Evolutionary conservation across 768 basidiomycete species (phyloP), one percentile per base, ranked within the genome.

Genomic region (Coprinopsis cinerea): DNA sequence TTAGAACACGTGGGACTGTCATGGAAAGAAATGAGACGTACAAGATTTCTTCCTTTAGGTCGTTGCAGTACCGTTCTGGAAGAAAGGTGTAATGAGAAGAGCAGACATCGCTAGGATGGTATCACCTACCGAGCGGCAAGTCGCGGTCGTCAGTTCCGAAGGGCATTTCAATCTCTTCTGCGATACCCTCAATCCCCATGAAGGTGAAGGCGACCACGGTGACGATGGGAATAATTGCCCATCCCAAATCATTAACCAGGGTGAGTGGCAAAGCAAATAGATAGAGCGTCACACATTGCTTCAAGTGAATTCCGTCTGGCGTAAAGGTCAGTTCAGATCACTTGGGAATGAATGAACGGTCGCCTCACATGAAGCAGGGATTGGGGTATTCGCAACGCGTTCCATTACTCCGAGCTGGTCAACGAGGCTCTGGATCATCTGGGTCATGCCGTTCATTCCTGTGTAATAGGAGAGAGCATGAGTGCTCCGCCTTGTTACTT

Each of bases 101-200:
- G 34, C 23, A 14, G 15, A 27, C 28, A 25, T n/a, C n/a, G n/a
- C n/a, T n/a, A n/a, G n/a, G n/a, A n/a, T 44, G 25, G 25, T 20
- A 26, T 28, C 32, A 60, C 71, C 55, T 57, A 88, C 88, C 87
- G 25, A 92, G 69, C 13, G 89, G 89, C 46, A 92, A 71, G 66
- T 90, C 87, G 1, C 76, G 71, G 4, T 75, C 68, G 59, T 89
- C 85, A 50, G 69, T 70, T 36, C 82, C 93, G 57, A 96, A 96
- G 0, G 94, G 94, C 83, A 88, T 88, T 65, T 96, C 93, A 56
- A 95, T 92, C 65, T 92, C 84, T 53, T 94, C 86, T 0, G 94
- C 93, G 55, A 96, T 97, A 3, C 92, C 92, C 72, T 96, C 93
- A 45, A 97, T 89, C 15, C 92, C 76, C 92, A 93, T 92, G 46